Conservation (phyloP, 192 early-diverging fungal genomes). For the Linnemannia exigua region DNA sequence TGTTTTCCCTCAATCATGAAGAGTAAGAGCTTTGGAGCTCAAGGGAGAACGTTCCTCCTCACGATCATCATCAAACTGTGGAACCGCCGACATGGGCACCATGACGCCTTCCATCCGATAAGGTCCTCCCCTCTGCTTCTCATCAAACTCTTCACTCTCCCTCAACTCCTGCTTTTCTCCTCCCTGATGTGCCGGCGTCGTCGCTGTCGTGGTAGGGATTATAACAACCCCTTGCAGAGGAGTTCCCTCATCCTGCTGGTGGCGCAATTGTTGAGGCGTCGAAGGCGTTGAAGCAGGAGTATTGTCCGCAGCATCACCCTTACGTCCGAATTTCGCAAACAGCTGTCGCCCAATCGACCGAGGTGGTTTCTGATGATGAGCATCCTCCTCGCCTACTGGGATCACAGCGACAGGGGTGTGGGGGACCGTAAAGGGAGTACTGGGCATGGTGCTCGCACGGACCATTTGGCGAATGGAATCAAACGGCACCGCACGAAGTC, state of each 20-base stretch:
- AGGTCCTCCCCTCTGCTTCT: too few relatives aligned
- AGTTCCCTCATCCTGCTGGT: neutral
- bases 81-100: neutral
- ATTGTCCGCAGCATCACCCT: neutral
- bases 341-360: neutral
- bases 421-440: neutral
- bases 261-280: neutral
- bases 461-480: constrained; percentile 52
- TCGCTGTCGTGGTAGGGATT: neutral
- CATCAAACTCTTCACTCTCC: neutral
- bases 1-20: neutral
- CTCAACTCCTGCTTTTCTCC: neutral
- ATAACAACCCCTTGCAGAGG: neutral
- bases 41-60: neutral
- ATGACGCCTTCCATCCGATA: too few relatives aligned
- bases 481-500: constrained; percentile 49
- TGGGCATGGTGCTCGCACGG: constrained; percentile 46
- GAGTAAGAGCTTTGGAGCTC: neutral
- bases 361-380: neutral
- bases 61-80: neutral
- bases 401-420: constrained; percentile 14
- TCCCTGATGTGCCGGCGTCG: neutral
- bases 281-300: neutral
- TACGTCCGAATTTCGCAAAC: neutral
- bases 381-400: neutral